Evolutionary conservation across 306 rosid species (phyloP).

Genomic region (Chamaecrista fasciculata): DNA sequence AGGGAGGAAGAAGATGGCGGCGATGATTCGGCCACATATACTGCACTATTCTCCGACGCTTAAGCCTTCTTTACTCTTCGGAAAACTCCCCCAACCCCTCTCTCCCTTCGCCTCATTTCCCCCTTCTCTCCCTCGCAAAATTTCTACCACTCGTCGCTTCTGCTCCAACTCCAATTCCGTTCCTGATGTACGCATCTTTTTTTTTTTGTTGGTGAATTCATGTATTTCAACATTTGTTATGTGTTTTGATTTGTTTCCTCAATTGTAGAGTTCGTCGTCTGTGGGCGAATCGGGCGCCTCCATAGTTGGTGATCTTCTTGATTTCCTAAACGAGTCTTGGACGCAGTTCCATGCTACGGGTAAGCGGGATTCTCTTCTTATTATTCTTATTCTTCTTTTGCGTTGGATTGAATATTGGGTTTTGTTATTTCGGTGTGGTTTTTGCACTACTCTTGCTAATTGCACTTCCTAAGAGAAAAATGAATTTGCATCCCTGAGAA

Average conservation of each 20-base stretch:
- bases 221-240: background rate
- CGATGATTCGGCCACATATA: constrained; percentile 46
- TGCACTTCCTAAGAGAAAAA: background rate
- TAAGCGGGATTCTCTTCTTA: background rate
- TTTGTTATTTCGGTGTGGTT: background rate
- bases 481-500: background rate
- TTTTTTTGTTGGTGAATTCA: background rate
- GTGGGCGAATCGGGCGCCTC: constrained; percentile 41
- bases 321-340: constrained; percentile 91
- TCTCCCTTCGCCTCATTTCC: background rate
- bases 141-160: constrained; percentile 40
- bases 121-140: constrained; percentile 26
- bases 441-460: background rate
- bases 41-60: constrained; percentile 37
- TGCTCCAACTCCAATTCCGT: constrained; percentile 44
- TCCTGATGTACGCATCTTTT: constrained; percentile 34
- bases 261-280: constrained; percentile 43
- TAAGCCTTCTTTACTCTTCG: constrained; percentile 30
- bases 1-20: constrained; percentile 41
- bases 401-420: background rate
- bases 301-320: constrained; percentile 71
- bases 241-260: background rate
- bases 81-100: constrained; percentile 16
- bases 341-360: constrained; percentile 98
- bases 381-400: background rate